Conservation (phyloP, 75 land plant species). For the Pseudotsuga menziesii region DNA sequence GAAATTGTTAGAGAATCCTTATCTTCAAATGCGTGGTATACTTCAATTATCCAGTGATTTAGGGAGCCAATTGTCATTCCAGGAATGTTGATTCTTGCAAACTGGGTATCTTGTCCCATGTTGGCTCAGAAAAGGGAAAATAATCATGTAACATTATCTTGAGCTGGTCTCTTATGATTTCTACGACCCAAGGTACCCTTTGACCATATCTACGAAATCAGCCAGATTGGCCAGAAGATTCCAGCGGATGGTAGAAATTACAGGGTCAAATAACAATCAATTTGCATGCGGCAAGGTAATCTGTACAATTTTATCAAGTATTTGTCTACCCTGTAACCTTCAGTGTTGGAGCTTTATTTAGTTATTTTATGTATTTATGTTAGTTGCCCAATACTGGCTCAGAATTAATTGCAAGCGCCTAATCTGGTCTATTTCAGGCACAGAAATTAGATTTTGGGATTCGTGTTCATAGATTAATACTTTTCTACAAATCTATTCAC, state of each 20-base stretch:
- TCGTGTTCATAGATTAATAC: neutral
- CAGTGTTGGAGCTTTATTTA: neutral
- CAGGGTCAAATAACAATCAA: conserved; percentile 5
- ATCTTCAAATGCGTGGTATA: conserved; percentile 97
- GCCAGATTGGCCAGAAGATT: too few species aligned
- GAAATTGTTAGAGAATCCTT: conserved; percentile 95
- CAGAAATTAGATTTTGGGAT: neutral
- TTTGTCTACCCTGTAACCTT: neutral
- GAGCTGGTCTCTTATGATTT: conserved; percentile 8
- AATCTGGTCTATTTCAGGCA: conserved; percentile 7
- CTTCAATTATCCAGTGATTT: conserved; percentile 77
- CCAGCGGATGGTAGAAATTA: neutral
- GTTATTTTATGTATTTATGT: neutral
- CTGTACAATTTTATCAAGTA: neutral
- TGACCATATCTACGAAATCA: too few species aligned
- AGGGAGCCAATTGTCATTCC: conserved; percentile 29
- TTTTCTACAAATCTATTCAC: neutral
- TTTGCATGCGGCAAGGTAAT: neutral
- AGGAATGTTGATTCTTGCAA: conserved; percentile 10
- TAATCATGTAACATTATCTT: neutral
- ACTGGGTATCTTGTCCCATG: neutral
- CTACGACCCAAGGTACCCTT: neutral
- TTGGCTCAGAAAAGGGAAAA: neutral
- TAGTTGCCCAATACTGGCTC: neutral
- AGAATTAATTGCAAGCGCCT: neutral